phyloP scores from a whole-genome alignment of 805 yeast genomes.

The Ogataea pini region DNA sequence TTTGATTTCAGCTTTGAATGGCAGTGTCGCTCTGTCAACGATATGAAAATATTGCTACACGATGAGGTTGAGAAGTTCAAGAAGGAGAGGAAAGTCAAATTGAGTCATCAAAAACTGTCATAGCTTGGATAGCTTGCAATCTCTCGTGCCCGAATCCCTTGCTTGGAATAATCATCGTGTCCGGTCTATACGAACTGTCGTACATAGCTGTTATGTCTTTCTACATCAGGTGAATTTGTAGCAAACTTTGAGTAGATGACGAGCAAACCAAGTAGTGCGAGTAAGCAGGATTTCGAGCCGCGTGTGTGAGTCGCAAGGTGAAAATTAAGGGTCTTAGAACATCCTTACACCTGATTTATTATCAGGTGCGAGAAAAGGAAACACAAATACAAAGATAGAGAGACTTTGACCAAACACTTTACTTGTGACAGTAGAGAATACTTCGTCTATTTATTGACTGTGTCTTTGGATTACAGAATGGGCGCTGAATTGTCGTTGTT shows the following conservation, averaged over 20 bases:
- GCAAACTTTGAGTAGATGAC: background rate
- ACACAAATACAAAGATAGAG: no score
- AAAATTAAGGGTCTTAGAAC: no score
- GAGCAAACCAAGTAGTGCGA: no score
- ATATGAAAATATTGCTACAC: slow-evolving; percentile 48
- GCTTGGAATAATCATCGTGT: slow-evolving; percentile 1
- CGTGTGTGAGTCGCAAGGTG: no score
- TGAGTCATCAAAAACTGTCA: slow-evolving; percentile 11
- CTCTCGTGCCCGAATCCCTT: background rate
- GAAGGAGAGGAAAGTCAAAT: slow-evolving; percentile 26
- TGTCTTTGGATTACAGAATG: slow-evolving; percentile 44
- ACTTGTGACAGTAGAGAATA: no score
- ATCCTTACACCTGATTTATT: background rate
- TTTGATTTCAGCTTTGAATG: slow-evolving; percentile 74
- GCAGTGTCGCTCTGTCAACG: slow-evolving; percentile 38
- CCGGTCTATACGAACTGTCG: slow-evolving; percentile 3
- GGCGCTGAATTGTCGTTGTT: slow-evolving; percentile 83
- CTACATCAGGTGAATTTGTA: background rate
- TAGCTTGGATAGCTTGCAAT: background rate
- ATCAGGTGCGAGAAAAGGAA: no score
- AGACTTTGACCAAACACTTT: no score
- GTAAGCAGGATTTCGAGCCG: no score
- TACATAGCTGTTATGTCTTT: slow-evolving; percentile 2
- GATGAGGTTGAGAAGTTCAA: slow-evolving; percentile 57
- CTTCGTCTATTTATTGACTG: no score